Base-by-base conservation (phyloP, 2,329 filamentous ascomycete species). In the Fusarium oxysporum region DNA sequence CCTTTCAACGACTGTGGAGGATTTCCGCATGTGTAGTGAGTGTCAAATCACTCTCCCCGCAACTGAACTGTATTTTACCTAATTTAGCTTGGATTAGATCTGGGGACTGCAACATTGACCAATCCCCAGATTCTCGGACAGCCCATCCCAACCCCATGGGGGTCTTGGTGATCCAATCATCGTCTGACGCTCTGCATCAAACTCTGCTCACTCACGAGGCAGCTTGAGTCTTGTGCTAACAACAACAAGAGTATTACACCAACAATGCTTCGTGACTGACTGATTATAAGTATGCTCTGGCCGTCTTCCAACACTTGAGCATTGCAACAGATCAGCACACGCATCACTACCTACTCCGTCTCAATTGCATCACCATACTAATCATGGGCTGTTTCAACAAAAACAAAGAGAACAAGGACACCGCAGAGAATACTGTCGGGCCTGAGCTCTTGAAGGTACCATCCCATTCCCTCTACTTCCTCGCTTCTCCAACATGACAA, bases 241-340 rank as follows among this genome's bases (percentile, higher is more conserved):
- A 13, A 14, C 5, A 45, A 28, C 17, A 21, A 14, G 21, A 19
- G 11, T 9, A 13, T 21, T 28, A 2, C 3, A 28, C 14, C 11
- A 21, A 9, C 0, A 45, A 28, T 4, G 11, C 23, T 6, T 45
- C 17, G 17, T 13, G 23, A 17, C 43, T 1, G 3, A 45, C 19
- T 28, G 4, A 19, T 10, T 45, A 45, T 45, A 45, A 45, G 11
- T 45, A 45, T 19, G 11, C 43, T 17, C 8, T 8, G 23, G 8
- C 1, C 23, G 9, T 0, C 43, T 45, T 45, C 11, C 17, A 0
- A 19, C 19, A 17, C 19, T 8, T 9, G 6, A 4, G 5, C 11
- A 25, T 17, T 13, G 6, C 17, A 25, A 45, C 17, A 9, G 19
- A 23, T 11, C 43, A 45, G 43, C 43, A 25, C 23, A 25, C 19